Evolutionary conservation across 176 grass and related monocot species (phyloP), one percentile per base, ranked within the genome.

Genomic region (Tillandsia leiboldiana): DNA sequence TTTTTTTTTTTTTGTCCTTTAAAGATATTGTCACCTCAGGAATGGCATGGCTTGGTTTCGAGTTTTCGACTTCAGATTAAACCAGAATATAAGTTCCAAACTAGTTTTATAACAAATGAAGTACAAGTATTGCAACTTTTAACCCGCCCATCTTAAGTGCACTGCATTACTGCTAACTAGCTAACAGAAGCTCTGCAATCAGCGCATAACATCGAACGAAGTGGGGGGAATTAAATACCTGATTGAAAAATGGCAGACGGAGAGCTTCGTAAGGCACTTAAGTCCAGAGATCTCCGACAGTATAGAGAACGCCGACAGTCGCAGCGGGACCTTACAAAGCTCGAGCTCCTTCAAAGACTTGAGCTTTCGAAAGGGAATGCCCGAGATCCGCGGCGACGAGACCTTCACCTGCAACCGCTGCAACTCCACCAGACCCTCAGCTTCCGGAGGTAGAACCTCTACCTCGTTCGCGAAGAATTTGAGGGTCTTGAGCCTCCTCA

Each of bases 391-490:
- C 57, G 94, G 94, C 26, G 79, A 81, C 22, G 94, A 83, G 64
- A 99, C 84, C 87, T 89, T 99, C 67, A 93, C 70, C 77, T 99
- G 86, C 57, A 99, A 74, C 63, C 82, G 79, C 74, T 93, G 77
- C 6, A 99, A 87, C 51, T 80, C 80, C 73, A 87, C 81, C 63
- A 93, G 77, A 53, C 86, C 86, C 8, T 68, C 82, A 13, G 63
- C 79, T 69, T 99, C 94, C 58, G 84, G 72, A 2, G 89, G 87
- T 53, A 99, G 83, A 74, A 99, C 89, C 74, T 99, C 84, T 49
- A 99, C 77, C 56, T 93, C 94, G 77, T 99, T 99, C 51, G 84
- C 79, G 73, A 99, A 99, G 77, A 99, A 93, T 73, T 90, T 99
- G 59, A 99, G 83, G 24, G 86, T 76, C 78, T 88, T 92, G 14